Evolutionary conservation across 352 stramenopile species (phyloP).

Genomic region (Phytophthora hibernalis): DNA sequence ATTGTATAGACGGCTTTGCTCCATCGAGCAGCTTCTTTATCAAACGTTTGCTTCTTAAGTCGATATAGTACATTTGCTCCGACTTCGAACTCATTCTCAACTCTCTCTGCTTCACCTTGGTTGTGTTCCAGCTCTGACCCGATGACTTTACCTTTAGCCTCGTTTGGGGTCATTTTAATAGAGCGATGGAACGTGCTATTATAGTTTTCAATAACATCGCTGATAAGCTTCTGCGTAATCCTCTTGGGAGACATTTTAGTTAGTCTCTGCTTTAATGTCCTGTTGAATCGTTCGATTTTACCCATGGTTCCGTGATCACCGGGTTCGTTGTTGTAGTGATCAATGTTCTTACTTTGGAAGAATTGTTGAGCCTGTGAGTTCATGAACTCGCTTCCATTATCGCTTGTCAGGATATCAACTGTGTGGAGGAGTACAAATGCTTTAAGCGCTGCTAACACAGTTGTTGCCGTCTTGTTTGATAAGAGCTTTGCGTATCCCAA

Average conservation of each 20-base stretch:
- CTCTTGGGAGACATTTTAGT: background rate
- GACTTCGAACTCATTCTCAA: background rate
- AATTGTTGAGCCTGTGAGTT: constrained; percentile 17
- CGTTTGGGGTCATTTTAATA: constrained; percentile 23
- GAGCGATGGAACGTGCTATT: constrained; percentile 11
- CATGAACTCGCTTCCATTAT: constrained; percentile 35
- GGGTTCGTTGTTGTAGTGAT: constrained; percentile 31
- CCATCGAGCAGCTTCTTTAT: too few species aligned
- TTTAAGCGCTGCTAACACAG: too few species aligned
- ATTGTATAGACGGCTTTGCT: background rate
- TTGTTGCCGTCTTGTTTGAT: too few species aligned
- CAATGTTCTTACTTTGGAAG: background rate
- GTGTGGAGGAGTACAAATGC: too few species aligned
- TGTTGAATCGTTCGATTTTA: too few species aligned
- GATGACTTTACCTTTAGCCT: constrained; percentile 39
- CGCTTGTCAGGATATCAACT: too few species aligned
- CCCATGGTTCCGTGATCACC: constrained; percentile 5
- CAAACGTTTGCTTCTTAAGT: background rate
- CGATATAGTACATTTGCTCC: background rate
- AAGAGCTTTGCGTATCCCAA: too few species aligned
- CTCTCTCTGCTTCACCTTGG: constrained; percentile 17
- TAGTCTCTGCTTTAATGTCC: too few species aligned
- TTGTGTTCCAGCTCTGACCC: constrained; percentile 29
- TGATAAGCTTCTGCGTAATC: constrained; percentile 35
- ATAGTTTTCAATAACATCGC: constrained; percentile 28